phyloP scores from a whole-genome alignment of 192 early-diverging fungal genomes.

The Mortierella antarctica region DNA sequence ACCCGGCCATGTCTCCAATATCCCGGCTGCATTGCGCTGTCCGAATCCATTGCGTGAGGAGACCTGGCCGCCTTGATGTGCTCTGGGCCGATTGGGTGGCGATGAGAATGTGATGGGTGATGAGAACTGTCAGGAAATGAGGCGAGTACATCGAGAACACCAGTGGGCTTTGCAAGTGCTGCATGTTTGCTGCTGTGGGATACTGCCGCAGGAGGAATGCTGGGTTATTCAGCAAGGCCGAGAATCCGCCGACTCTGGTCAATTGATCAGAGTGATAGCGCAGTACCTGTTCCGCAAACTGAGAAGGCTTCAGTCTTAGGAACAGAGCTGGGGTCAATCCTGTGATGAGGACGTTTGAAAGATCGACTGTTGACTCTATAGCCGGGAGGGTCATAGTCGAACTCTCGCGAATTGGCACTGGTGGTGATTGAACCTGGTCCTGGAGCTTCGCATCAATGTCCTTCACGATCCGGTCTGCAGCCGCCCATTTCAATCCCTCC shows the following conservation, averaged over 20 bases:
- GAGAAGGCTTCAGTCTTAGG: conserved; percentile 64
- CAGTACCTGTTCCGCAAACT: conserved; percentile 77
- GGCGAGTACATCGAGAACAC: conserved; percentile 62
- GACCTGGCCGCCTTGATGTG: conserved; percentile 57
- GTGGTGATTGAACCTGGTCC: background rate
- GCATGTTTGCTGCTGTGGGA: conserved; percentile 27
- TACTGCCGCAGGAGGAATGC: conserved; percentile 52
- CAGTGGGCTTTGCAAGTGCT: conserved; percentile 44
- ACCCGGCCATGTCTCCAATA: conserved; percentile 73
- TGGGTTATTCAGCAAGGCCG: conserved; percentile 20
- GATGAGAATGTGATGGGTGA: conserved; percentile 73
- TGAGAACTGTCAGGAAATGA: conserved; percentile 78
- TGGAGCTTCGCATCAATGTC: background rate
- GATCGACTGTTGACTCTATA: conserved; percentile 43
- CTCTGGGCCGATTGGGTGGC: conserved; percentile 63
- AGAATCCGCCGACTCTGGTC: conserved; percentile 1
- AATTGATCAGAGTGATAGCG: conserved; percentile 66
- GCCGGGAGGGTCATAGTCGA: background rate
- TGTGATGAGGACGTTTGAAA: conserved; percentile 63
- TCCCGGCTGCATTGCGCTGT: conserved; percentile 64
- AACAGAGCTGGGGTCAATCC: conserved; percentile 73
- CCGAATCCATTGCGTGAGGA: conserved; percentile 77
- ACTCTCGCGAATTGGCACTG: background rate
- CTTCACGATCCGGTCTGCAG: background rate
- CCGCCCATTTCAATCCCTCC: conserved; percentile 2